phyloP scores from a whole-genome alignment of 1,284 basidiomycete genomes.

The Phellinidium pouzarii region DNA sequence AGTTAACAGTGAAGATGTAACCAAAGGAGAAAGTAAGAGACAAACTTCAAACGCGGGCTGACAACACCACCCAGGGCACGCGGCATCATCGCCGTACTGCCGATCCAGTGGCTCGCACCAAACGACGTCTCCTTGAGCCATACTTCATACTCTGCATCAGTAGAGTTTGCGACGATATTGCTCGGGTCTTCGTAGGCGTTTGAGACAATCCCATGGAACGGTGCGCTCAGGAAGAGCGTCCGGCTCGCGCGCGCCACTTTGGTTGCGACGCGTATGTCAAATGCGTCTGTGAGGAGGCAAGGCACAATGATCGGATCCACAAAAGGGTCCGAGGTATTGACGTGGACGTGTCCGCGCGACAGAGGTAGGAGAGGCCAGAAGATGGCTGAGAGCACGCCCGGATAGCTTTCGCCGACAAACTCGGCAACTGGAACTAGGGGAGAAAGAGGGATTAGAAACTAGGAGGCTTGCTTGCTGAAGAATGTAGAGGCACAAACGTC shows the following conservation, averaged over 20 bases:
- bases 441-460: background rate
- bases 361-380: constrained; percentile 18
- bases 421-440: constrained; percentile 19
- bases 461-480: background rate
- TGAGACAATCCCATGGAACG: constrained; percentile 20
- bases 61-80: constrained; percentile 43
- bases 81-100: constrained; percentile 43
- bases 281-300: constrained; percentile 21
- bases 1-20: background rate
- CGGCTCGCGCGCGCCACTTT: constrained; percentile 19
- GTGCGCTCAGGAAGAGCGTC: constrained; percentile 16
- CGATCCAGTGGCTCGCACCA: constrained; percentile 22
- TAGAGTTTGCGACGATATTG: constrained; percentile 16
- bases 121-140: constrained; percentile 20
- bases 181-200: constrained; percentile 15
- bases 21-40: background rate
- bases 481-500: background rate
- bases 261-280: constrained; percentile 20
- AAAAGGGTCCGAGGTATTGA: constrained; percentile 22
- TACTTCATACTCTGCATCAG: constrained; percentile 21
- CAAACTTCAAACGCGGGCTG: constrained; percentile 32
- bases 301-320: constrained; percentile 20
- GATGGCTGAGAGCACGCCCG: constrained; percentile 20
- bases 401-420: constrained; percentile 22
- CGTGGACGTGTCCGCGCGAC: constrained; percentile 23